phyloP scores from a whole-genome alignment of 139 green algal species.

The Ulvella scutata region DNA sequence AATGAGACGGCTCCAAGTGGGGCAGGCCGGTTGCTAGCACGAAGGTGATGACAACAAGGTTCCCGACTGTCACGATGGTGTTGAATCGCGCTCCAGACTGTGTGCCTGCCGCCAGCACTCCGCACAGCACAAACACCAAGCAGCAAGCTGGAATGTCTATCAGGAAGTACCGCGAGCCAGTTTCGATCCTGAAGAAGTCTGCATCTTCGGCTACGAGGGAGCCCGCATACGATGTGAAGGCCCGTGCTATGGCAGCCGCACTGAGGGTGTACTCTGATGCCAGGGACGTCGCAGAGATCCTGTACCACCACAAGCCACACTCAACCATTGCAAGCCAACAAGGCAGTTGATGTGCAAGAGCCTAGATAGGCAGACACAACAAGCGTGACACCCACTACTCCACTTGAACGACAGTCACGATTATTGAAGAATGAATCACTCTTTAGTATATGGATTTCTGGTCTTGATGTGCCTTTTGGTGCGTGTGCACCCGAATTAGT shows the following conservation, averaged over 20 bases:
- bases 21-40: conserved; percentile 27
- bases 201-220: conserved; percentile 26
- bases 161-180: not conserved
- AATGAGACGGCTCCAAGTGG: conserved; percentile 18
- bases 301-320: too few relatives aligned
- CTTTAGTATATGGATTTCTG: too few relatives aligned
- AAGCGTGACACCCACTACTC: too few relatives aligned
- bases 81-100: conserved; percentile 59
- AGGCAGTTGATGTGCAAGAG: too few relatives aligned
- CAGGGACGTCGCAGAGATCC: conserved; percentile 60
- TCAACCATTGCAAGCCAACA: too few relatives aligned
- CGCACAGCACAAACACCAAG: conserved; percentile 21
- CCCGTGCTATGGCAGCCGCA: conserved; percentile 56
- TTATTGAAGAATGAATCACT: too few relatives aligned
- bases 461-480: too few relatives aligned
- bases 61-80: conserved; percentile 22
- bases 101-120: conserved; percentile 47
- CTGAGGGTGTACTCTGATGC: conserved; percentile 74
- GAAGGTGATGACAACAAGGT: conserved; percentile 41
- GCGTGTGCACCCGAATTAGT: too few relatives aligned
- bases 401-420: too few relatives aligned
- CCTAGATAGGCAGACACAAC: too few relatives aligned
- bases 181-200: conserved; percentile 9
- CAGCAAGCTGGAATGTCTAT: conserved; percentile 42
- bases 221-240: conserved; percentile 64